Conservation (phyloP, 116 monocot genomes). For the Zostera marina region DNA sequence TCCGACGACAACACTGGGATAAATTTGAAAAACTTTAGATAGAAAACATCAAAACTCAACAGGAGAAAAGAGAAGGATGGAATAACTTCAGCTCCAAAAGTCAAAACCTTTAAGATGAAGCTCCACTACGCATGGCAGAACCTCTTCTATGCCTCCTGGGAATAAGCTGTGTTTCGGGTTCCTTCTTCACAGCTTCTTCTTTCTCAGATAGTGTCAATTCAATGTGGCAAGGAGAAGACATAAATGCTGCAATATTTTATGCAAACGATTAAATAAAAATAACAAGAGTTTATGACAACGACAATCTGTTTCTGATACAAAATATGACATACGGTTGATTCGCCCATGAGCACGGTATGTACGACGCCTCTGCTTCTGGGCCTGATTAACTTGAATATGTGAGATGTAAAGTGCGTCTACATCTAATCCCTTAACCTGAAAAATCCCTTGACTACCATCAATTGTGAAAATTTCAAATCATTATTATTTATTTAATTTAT, state of each 20-base stretch:
- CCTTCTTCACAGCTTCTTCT: slow-evolving; percentile 84
- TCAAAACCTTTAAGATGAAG: slow-evolving; percentile 31
- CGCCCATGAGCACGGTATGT: slow-evolving; percentile 65
- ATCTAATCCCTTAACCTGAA: slow-evolving; percentile 71
- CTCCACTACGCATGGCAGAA: slow-evolving; percentile 21
- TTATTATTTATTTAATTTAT: too few species aligned
- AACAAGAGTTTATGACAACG: too few species aligned
- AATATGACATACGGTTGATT: background rate
- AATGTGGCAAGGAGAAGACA: slow-evolving; percentile 88
- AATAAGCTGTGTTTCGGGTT: slow-evolving; percentile 64
- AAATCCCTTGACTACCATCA: background rate
- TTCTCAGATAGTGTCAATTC: slow-evolving; percentile 77
- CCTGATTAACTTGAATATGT: slow-evolving; percentile 73
- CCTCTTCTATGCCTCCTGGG: slow-evolving; percentile 28
- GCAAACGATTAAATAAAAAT: too few species aligned
- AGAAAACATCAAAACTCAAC: too few species aligned
- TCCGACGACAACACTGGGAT: too few species aligned
- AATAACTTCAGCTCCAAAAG: too few species aligned
- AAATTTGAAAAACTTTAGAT: too few species aligned
- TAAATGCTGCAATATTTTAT: too few species aligned
- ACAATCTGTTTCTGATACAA: too few species aligned
- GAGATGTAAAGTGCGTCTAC: slow-evolving; percentile 61
- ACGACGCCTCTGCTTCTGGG: slow-evolving; percentile 60
- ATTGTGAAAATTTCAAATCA: too few species aligned
- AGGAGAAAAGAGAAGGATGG: too few species aligned